Evolutionary conservation across 2,329 filamentous ascomycete species (phyloP).

Genomic region (Aspergillus intermedius): DNA sequence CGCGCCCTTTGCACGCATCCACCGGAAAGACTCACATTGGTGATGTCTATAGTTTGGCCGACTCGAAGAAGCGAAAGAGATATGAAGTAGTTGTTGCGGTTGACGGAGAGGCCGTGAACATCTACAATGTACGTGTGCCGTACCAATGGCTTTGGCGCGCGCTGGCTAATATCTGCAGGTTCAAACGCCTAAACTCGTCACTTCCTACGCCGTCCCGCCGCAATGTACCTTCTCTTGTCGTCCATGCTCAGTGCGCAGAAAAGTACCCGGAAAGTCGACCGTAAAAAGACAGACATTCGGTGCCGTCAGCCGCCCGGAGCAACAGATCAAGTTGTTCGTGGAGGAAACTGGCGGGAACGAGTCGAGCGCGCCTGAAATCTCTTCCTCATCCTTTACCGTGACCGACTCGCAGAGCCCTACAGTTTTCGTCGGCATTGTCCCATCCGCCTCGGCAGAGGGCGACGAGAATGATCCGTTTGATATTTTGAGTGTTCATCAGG

Average conservation of each 20-base stretch:
- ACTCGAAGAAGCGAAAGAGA: conserved; percentile 55
- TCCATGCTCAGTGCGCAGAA: conserved; percentile 53
- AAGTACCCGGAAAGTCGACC: conserved; percentile 35
- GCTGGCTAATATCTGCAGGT: conserved; percentile 35
- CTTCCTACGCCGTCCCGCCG: conserved; percentile 57
- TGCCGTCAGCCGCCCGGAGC: conserved; percentile 42
- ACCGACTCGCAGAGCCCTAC: conserved; percentile 33
- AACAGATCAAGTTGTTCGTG: conserved; percentile 49
- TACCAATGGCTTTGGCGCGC: background rate
- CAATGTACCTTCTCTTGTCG: conserved; percentile 52
- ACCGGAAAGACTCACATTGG: conserved; percentile 37
- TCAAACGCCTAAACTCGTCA: conserved; percentile 54
- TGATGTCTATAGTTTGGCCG: conserved; percentile 48
- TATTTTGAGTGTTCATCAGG: conserved; percentile 38
- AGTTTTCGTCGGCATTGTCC: conserved; percentile 34
- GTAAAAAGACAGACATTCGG: conserved; percentile 53
- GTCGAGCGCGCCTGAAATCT: conserved; percentile 29
- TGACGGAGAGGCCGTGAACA: conserved; percentile 56
- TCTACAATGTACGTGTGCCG: conserved; percentile 51
- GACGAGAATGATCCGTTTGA: conserved; percentile 29
- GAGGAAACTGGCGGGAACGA: conserved; percentile 39
- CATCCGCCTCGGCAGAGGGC: conserved; percentile 17
- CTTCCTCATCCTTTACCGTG: conserved; percentile 33
- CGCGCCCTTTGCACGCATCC: conserved; percentile 36
- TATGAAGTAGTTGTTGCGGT: conserved; percentile 55